Percentiles rank a stretch among this genome's conserved stretches.
phyloP scores from a whole-genome alignment of 1,139 yeast genomes.

The Taphrina flavorubra region DNA sequence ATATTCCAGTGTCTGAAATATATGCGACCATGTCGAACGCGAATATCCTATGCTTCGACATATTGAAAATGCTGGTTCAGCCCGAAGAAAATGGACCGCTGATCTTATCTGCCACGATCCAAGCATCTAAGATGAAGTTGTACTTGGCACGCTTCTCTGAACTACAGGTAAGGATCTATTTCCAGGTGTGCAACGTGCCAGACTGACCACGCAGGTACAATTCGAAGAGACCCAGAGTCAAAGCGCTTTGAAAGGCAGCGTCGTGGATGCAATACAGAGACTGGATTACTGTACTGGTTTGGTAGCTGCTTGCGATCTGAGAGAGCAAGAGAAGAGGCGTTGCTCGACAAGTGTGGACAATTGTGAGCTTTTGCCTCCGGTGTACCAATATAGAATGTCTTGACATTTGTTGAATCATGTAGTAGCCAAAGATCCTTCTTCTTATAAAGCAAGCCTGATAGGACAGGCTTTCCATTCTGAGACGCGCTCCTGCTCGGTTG shows the following conservation, averaged over 20 bases:
- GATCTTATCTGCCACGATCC: slow-evolving; percentile 4
- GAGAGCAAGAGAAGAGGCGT: neutral
- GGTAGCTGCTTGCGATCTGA: slow-evolving; percentile 9
- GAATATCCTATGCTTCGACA: slow-evolving; percentile 20
- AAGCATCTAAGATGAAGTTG: slow-evolving; percentile 6
- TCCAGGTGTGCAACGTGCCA: neutral
- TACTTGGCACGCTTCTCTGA: slow-evolving; percentile 5
- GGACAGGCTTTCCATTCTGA: slow-evolving; percentile 27
- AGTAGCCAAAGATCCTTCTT: neutral
- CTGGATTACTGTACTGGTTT: slow-evolving; percentile 13
- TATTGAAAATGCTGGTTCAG: slow-evolving; percentile 11
- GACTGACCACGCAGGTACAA: slow-evolving; percentile 7
- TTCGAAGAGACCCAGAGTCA: slow-evolving; percentile 3
- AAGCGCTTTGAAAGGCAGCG: slow-evolving; percentile 10
- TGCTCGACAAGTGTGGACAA: neutral
- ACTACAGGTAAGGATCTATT: neutral
- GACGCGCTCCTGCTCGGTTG: neutral
- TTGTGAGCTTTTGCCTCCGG: slow-evolving; percentile 8
- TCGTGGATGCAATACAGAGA: slow-evolving; percentile 22
- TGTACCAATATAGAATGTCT: slow-evolving; percentile 13
- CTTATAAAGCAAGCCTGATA: slow-evolving; percentile 23
- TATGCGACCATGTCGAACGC: slow-evolving; percentile 4
- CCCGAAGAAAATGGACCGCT: slow-evolving; percentile 12
- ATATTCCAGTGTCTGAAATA: neutral
- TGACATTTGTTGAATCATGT: neutral